Evolutionary conservation across 2,329 filamentous ascomycete species (phyloP), one percentile per base, ranked within the genome.

Genomic region (Diaporthe batatas): DNA sequence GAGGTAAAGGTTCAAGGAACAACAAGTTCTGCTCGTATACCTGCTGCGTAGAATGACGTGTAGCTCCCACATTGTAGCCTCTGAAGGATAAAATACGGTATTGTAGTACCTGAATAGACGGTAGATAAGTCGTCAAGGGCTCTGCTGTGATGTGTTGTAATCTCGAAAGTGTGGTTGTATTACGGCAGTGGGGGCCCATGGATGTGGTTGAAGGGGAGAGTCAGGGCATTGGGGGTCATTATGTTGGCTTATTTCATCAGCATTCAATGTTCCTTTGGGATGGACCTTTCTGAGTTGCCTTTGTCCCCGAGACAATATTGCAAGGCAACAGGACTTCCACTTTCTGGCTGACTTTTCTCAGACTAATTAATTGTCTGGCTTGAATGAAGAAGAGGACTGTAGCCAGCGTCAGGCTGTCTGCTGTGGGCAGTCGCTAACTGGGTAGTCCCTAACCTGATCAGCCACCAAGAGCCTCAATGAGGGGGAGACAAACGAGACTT

Each of bases 231-330:
- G 44, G 8, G n/a, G n/a, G 16, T 36, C 25, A 25, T 36, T 29
- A 1, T 36, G 21, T 53, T 12, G 34, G 25, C 32, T 8, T 12
- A 23, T 53, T 53, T n/a, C 5, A 44, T 8, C 32, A 53, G 44
- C 59, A 51, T 65, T 65, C 59, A 51, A 51, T 65, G 62, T 51
- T 53, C n/a, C n/a, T n/a, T 7, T 7, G 32, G 2, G 6, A 47
- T 29, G 8, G 39, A 49, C 5, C 12, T 23, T 23, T 12, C 5
- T 14, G 8, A 67, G 18, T 11, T 21, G 34, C 29, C 62, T 39
- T 67, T 67, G n/a, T 51, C 12, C 39, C 11, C 14, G 18, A 53
- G 32, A 64, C 59, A 64, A 47, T 3, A n/a, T 10, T 64, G 21
- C 7, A 51, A 51, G 44, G 44, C 29, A 65, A 25, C 49, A 32